Percentiles rank a stretch among this genome's conserved stretches.
phyloP scores from a whole-genome alignment of 331 rosid genomes.

The Telfairia occidentalis region DNA sequence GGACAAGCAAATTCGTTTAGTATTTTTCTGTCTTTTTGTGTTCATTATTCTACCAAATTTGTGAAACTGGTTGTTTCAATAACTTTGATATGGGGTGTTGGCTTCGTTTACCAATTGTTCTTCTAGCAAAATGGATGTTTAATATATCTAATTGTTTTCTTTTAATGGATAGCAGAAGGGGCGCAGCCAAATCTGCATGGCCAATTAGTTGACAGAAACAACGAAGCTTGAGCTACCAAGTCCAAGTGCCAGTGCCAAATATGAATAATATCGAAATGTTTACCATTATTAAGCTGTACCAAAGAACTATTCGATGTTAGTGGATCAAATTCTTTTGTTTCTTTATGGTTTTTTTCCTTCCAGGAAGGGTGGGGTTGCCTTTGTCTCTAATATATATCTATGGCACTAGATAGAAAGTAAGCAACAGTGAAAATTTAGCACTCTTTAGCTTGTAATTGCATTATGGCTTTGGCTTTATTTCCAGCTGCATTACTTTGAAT shows the following conservation, averaged over 20 bases:
- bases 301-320: neutral
- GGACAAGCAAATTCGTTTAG: neutral
- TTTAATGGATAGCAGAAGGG: slow-evolving; percentile 34
- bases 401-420: neutral
- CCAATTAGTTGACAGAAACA: slow-evolving; percentile 31
- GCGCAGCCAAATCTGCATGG: slow-evolving; percentile 42
- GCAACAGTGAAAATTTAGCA: slow-evolving; percentile 4
- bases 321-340: slow-evolving; percentile 2
- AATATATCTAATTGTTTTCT: neutral
- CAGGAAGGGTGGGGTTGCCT: neutral
- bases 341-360: neutral
- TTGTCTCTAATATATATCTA: neutral
- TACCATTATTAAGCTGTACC: neutral
- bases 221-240: slow-evolving; percentile 19
- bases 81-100: neutral
- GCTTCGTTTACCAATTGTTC: neutral
- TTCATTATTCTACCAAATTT: neutral
- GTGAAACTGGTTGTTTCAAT: neutral
- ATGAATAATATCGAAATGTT: neutral
- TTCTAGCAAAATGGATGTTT: neutral
- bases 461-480: neutral
- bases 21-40: neutral
- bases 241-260: neutral
- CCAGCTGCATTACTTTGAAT: neutral
- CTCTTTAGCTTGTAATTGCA: slow-evolving; percentile 7